Conservation (phyloP, 805 yeast species). For the Ogataea zsoltii region DNA sequence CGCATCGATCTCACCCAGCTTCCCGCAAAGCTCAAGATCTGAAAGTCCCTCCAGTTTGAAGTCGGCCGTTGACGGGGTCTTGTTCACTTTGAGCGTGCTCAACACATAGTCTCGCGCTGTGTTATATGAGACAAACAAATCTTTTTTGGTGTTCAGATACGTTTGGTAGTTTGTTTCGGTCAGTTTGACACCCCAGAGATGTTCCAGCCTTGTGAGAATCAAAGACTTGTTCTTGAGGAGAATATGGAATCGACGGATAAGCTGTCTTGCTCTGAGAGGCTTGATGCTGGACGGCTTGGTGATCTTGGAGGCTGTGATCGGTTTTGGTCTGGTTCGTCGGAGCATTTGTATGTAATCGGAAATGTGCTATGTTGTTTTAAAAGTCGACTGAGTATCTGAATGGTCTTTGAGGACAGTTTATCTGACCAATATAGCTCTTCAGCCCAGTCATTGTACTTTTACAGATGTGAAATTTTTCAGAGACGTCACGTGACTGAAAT, state of each 20-base stretch:
- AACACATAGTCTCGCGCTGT: slow-evolving; percentile 10
- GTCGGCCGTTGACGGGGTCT: slow-evolving; percentile 20
- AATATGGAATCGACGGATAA: slow-evolving; percentile 77
- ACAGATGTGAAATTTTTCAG: slow-evolving; percentile 3
- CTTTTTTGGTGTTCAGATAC: slow-evolving; percentile 8
- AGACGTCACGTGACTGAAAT: not conserved
- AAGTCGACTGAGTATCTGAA: too few species aligned
- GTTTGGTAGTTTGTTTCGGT: slow-evolving; percentile 15
- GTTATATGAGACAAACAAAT: slow-evolving; percentile 11
- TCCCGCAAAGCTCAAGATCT: slow-evolving; percentile 20
- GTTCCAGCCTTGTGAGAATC: slow-evolving; percentile 31
- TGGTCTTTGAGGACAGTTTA: too few species aligned
- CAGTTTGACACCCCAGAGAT: slow-evolving; percentile 4
- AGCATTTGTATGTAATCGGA: too few species aligned
- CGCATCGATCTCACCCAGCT: slow-evolving; percentile 56
- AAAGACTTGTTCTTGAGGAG: slow-evolving; percentile 56
- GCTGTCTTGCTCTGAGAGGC: slow-evolving; percentile 69
- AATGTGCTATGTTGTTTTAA: too few species aligned
- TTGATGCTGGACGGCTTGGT: slow-evolving; percentile 50
- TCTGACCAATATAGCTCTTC: too few species aligned
- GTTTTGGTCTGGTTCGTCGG: slow-evolving; percentile 23
- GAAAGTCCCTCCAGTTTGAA: slow-evolving; percentile 14
- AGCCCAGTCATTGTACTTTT: too few species aligned
- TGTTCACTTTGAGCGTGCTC: slow-evolving; percentile 25
- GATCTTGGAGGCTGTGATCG: slow-evolving; percentile 29